Evolutionary conservation across 768 basidiomycete genomes (phyloP).

Genomic region (Suillus fuscotomentosus): DNA sequence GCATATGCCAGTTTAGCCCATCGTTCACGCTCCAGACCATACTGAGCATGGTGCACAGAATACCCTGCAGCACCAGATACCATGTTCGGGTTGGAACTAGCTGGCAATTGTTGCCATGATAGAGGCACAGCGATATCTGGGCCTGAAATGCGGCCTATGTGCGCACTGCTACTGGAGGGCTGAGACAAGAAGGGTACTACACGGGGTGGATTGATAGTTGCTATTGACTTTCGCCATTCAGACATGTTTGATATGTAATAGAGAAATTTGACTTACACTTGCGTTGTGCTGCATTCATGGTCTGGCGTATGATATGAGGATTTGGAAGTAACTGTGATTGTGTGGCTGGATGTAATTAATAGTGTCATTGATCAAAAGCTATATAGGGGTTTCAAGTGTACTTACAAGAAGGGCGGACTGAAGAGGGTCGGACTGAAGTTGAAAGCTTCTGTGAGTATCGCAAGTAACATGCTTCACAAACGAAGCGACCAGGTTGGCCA

Average conservation of each 20-base stretch:
- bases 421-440: neutral
- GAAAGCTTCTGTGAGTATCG: slow-evolving; percentile 4
- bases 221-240: neutral
- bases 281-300: neutral
- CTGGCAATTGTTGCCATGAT: too few species aligned
- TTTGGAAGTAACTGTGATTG: neutral
- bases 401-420: neutral
- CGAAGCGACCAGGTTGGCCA: neutral
- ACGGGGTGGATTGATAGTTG: slow-evolving; percentile 1
- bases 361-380: neutral
- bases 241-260: neutral
- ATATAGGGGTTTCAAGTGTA: neutral
- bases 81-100: too few species aligned
- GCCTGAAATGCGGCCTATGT: neutral
- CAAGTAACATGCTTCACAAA: slow-evolving; percentile 6
- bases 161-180: neutral
- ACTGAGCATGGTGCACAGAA: too few species aligned
- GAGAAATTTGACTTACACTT: slow-evolving; percentile 1
- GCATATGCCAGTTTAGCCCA: too few species aligned
- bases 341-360: neutral
- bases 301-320: neutral
- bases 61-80: too few species aligned
- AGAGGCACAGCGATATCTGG: too few species aligned
- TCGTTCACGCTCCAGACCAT: too few species aligned
- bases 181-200: neutral